These are phyloP conservation scores for Sicyos baderoa DNA, from an alignment of 306 rosid genomes.

Conservation along the genomic window DNA sequence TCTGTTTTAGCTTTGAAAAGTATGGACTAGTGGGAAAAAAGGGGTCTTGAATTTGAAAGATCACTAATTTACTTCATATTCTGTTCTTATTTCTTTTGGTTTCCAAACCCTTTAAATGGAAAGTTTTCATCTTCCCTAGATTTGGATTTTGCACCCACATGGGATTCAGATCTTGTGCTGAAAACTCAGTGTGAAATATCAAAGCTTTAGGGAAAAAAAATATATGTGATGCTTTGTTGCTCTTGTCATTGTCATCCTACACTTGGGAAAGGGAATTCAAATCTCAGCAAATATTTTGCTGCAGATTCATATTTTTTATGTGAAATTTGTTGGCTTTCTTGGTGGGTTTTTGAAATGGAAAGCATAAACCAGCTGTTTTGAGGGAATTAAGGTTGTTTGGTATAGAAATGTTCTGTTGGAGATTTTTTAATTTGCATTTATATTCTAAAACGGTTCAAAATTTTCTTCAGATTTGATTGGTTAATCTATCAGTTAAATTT, in stretches of 20 bases:
- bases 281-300: background rate
- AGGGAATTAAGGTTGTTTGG: slow-evolving; percentile 4
- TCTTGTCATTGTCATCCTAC: slow-evolving; percentile 15
- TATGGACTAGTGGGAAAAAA: slow-evolving; percentile 9
- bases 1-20: no score
- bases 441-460: background rate
- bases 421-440: background rate
- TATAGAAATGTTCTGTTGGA: background rate
- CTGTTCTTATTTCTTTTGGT: slow-evolving; percentile 7
- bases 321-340: background rate
- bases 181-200: slow-evolving; percentile 9
- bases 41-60: slow-evolving; percentile 2
- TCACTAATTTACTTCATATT: slow-evolving; percentile 6
- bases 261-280: background rate
- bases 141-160: slow-evolving; percentile 6
- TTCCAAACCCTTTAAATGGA: slow-evolving; percentile 5
- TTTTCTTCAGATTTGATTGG: background rate
- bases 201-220: background rate
- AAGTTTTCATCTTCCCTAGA: slow-evolving; percentile 4
- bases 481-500: slow-evolving; percentile 2
- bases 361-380: background rate
- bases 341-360: background rate
- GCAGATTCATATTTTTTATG: background rate
- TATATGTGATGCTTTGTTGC: slow-evolving; percentile 10
- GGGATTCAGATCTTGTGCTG: slow-evolving; percentile 17